Percentiles rank a stretch among this genome's conserved stretches.
These are phyloP conservation scores for Aquilaria agallochum DNA, from an alignment of 441 rosid species.

Conservation along the genomic window DNA sequence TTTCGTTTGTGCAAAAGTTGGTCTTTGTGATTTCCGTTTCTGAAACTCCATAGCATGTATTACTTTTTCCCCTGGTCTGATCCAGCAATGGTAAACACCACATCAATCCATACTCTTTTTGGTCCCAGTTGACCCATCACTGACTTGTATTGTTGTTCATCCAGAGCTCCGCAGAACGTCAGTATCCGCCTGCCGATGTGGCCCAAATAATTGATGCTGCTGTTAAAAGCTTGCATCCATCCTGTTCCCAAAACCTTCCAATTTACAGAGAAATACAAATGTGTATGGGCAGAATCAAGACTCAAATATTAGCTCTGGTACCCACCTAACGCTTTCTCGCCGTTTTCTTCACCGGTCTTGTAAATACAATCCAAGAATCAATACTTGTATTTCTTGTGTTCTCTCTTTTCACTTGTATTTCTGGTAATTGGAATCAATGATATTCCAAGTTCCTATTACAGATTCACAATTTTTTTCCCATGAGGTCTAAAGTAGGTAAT, in stretches of 20 bases:
- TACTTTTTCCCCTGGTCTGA: too few relatives aligned
- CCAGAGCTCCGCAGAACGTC: slow-evolving; percentile 92
- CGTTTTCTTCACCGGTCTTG: neutral
- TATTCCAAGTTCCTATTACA: too few relatives aligned
- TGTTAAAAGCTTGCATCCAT: slow-evolving; percentile 75
- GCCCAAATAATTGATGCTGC: slow-evolving; percentile 89
- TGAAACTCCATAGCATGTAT: too few relatives aligned
- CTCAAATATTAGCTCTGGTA: slow-evolving; percentile 83
- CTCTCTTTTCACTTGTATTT: neutral
- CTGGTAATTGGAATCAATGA: too few relatives aligned
- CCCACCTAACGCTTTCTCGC: slow-evolving; percentile 51
- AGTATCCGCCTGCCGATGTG: slow-evolving; percentile 82
- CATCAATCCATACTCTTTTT: too few relatives aligned
- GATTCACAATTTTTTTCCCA: too few relatives aligned
- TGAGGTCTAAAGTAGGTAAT: too few relatives aligned
- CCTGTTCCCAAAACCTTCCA: slow-evolving; percentile 73
- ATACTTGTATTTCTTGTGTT: neutral
- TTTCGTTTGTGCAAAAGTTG: too few relatives aligned
- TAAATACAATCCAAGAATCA: slow-evolving; percentile 17
- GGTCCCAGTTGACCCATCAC: too few relatives aligned
- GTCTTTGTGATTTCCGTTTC: too few relatives aligned
- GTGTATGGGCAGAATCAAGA: slow-evolving; percentile 96
- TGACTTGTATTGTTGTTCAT: neutral
- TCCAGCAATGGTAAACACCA: too few relatives aligned
- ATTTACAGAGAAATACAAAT: slow-evolving; percentile 84